Percentiles rank a stretch among this genome's conserved stretches.
phyloP scores from a whole-genome alignment of 805 yeast species.

The Kluyveromyces wickerhamii region DNA sequence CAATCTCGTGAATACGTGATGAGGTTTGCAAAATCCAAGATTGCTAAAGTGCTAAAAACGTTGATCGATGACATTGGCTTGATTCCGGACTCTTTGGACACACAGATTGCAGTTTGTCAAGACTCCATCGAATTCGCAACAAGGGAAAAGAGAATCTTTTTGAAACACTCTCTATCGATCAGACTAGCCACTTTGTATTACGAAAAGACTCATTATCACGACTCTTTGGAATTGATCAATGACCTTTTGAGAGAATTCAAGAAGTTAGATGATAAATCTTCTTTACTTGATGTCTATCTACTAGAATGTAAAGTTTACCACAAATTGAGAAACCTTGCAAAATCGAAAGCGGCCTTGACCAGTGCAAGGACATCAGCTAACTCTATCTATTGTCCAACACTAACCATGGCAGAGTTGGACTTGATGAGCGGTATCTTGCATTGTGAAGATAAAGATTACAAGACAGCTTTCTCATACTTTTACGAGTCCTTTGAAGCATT shows the following conservation, averaged over 20 bases:
- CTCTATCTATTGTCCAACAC: constrained; percentile 90
- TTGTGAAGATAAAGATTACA: constrained; percentile 94
- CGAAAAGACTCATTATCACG: constrained; percentile 54
- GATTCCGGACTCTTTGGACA: constrained; percentile 53
- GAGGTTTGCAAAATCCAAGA: constrained; percentile 83
- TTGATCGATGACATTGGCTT: constrained; percentile 71
- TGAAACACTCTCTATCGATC: constrained; percentile 82
- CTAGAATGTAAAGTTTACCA: constrained; percentile 87
- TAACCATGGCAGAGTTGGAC: constrained; percentile 88
- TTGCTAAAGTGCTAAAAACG: constrained; percentile 80
- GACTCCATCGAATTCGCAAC: constrained; percentile 85
- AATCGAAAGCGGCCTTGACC: constrained; percentile 85
- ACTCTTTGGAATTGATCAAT: constrained; percentile 64
- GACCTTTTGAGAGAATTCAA: constrained; percentile 76
- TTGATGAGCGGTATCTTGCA: constrained; percentile 91
- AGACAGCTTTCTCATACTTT: constrained; percentile 92
- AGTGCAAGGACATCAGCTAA: constrained; percentile 98
- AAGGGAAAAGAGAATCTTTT: constrained; percentile 72
- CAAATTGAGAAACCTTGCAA: constrained; percentile 83
- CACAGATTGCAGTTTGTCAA: constrained; percentile 64
- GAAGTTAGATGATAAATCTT: constrained; percentile 89
- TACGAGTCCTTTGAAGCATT: constrained; percentile 92
- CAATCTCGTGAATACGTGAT: constrained; percentile 65
- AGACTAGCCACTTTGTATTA: constrained; percentile 72
- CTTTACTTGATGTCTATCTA: constrained; percentile 90